Conservation (phyloP, 2,329 filamentous ascomycete species). For the Xylaria sp. region DNA sequence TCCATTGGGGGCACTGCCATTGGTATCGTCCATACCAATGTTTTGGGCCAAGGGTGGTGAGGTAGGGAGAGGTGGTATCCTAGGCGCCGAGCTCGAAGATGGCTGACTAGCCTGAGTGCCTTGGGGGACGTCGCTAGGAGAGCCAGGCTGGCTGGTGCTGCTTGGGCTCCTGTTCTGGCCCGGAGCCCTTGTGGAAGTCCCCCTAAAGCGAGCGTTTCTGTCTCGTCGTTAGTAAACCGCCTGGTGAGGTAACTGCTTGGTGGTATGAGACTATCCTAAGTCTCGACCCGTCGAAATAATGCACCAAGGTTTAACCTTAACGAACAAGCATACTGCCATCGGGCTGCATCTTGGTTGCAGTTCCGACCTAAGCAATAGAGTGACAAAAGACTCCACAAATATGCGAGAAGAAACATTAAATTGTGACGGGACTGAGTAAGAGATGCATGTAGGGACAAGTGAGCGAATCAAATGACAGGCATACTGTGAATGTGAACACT, state of each 20-base stretch:
- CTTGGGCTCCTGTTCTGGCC: conserved; percentile 65
- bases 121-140: conserved; percentile 59
- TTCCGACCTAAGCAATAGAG: background rate
- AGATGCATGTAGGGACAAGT: background rate
- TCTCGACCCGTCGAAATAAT: conserved; percentile 12
- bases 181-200: conserved; percentile 63
- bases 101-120: conserved; percentile 63
- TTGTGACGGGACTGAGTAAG: background rate
- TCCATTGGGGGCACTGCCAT: conserved; percentile 57
- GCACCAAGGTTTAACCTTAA: background rate
- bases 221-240: conserved; percentile 45
- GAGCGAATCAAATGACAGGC: conserved; percentile 7
- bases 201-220: conserved; percentile 69
- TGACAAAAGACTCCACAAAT: background rate
- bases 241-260: conserved; percentile 20
- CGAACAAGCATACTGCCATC: background rate
- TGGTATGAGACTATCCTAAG: conserved; percentile 10
- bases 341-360: background rate
- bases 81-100: conserved; percentile 64
- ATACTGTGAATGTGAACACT: conserved; percentile 12
- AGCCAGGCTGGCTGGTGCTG: conserved; percentile 60
- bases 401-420: background rate
- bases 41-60: conserved; percentile 73
- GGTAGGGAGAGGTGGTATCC: conserved; percentile 70
- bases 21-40: conserved; percentile 74